Conservation (phyloP, 306 rosid species). For the cucumber (Cucumis sativus) region Cucumber_9930_V3 NC_026657.2:10786501-10787000, state of each 20-base stretch:
- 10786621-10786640: conserved; percentile 55
- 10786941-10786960: not conserved
- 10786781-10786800: not conserved
- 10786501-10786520: conserved; percentile 56
- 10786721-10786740: not conserved
- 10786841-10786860: not conserved
- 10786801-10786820: not conserved
- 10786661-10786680: conserved; percentile 49
- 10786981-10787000: not conserved
- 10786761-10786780: not conserved
- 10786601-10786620: conserved; percentile 43
- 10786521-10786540: conserved; percentile 69
- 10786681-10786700: conserved; percentile 68
- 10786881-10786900: not conserved
- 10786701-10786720: conserved; percentile 31
- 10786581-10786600: conserved; percentile 36
- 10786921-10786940: not conserved
- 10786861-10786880: not conserved
- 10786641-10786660: conserved; percentile 76
- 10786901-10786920: not conserved
- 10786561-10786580: conserved; percentile 30
- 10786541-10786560: conserved; percentile 72
- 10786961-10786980: not conserved
- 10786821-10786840: not conserved
- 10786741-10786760: not conserved